Evolutionary conservation across 2,329 filamentous ascomycete genomes (phyloP).

Genomic region (Trichoderma oligosporum): DNA sequence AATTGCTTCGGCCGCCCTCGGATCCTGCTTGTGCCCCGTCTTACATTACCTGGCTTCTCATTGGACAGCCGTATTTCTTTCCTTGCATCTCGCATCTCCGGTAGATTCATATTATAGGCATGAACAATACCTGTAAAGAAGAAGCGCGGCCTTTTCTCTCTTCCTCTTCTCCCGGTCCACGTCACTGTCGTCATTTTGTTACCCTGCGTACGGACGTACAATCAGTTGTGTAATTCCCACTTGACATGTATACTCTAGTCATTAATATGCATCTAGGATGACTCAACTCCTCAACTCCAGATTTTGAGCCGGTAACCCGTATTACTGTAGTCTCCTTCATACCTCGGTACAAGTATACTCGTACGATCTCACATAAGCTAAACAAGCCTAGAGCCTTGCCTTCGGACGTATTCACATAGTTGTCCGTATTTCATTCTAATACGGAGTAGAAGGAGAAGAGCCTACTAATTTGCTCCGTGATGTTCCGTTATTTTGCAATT

Average conservation of each 20-base stretch:
- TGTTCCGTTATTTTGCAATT: background rate
- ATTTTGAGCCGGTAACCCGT: too few relatives aligned
- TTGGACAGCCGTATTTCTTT: constrained; percentile 18
- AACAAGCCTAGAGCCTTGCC: too few relatives aligned
- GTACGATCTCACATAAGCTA: too few relatives aligned
- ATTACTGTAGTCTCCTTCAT: too few relatives aligned
- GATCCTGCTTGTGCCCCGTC: background rate
- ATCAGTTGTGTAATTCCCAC: background rate
- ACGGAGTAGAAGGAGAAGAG: background rate
- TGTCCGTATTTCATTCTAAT: background rate
- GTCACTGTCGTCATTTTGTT: background rate
- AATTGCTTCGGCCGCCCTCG: background rate
- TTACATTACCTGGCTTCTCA: constrained; percentile 18
- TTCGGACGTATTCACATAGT: background rate
- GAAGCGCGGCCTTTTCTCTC: background rate
- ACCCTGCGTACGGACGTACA: background rate
- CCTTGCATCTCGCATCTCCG: constrained; percentile 7
- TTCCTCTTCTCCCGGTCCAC: background rate
- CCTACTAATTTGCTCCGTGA: background rate
- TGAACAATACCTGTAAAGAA: too few relatives aligned
- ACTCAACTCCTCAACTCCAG: background rate
- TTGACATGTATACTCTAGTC: background rate
- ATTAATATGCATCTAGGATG: background rate
- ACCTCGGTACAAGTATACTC: too few relatives aligned
- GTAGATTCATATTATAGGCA: background rate